Conservation (phyloP, 192 early-diverging fungal species). For the Geosiphon pyriformis region DNA sequence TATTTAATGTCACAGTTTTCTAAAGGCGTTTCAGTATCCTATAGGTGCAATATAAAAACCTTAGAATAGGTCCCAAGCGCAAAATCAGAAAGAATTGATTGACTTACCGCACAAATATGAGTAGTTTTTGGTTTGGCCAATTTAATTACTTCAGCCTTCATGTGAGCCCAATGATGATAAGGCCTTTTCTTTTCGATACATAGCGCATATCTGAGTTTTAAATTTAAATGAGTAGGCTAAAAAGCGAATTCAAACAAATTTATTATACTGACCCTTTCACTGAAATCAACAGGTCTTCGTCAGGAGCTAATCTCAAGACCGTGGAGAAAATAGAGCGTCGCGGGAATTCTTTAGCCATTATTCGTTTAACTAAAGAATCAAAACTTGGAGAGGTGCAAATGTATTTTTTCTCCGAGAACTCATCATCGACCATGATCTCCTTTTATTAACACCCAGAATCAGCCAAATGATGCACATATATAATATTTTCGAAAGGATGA, state of each 20-base stretch:
- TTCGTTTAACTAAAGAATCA: slow-evolving; percentile 43
- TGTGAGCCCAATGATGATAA: slow-evolving; percentile 41
- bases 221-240: slow-evolving; percentile 41
- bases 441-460: slow-evolving; percentile 7
- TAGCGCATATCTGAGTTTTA: background rate
- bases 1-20: slow-evolving; percentile 58
- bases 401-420: slow-evolving; percentile 29
- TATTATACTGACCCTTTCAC: slow-evolving; percentile 50
- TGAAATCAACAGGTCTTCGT: slow-evolving; percentile 58
- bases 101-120: slow-evolving; percentile 56
- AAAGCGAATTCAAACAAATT: slow-evolving; percentile 46
- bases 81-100: slow-evolving; percentile 4
- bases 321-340: slow-evolving; percentile 55
- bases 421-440: slow-evolving; percentile 34
- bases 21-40: slow-evolving; percentile 50
- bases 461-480: background rate
- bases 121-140: slow-evolving; percentile 53
- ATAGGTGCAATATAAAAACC: background rate
- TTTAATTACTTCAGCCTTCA: slow-evolving; percentile 41
- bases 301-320: slow-evolving; percentile 50
- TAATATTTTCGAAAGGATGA: background rate
- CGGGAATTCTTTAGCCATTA: slow-evolving; percentile 58
- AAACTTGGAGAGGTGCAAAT: slow-evolving; percentile 27
- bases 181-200: slow-evolving; percentile 20
- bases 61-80: background rate